Conservation (phyloP, 2,329 filamentous ascomycete species). For the Beauveria medogensis region DNA sequence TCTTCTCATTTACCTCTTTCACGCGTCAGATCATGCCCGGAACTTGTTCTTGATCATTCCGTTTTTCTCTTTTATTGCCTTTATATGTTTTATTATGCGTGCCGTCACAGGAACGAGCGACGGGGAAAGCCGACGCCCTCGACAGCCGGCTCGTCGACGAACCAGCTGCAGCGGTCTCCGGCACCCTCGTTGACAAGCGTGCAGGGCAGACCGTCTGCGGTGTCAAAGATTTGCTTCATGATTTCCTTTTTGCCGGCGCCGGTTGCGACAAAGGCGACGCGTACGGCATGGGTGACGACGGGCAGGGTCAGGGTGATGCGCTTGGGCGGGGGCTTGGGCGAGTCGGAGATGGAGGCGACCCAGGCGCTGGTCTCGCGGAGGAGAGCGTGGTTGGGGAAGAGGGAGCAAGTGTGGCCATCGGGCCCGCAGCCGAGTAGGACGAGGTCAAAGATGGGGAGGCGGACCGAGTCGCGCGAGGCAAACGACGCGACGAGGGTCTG, state of each 20-base stretch:
- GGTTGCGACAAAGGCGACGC: constrained; percentile 86
- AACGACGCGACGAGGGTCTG: constrained; percentile 78
- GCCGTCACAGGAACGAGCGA: constrained; percentile 51
- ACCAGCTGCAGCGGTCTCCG: constrained; percentile 89
- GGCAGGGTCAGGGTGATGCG: constrained; percentile 89
- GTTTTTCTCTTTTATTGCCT: not conserved
- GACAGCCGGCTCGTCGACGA: constrained; percentile 78
- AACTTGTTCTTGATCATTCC: not conserved
- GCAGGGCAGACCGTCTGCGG: constrained; percentile 71
- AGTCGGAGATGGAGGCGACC: constrained; percentile 87
- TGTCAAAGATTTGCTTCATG: constrained; percentile 84
- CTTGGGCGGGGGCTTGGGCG: constrained; percentile 84
- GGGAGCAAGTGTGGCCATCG: constrained; percentile 92
- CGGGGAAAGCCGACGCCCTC: constrained; percentile 78
- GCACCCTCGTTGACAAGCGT: constrained; percentile 77
- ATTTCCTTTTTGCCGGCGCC: constrained; percentile 85
- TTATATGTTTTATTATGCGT: not conserved
- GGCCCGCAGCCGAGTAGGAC: constrained; percentile 89
- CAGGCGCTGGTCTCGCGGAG: constrained; percentile 76
- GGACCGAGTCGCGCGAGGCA: constrained; percentile 86
- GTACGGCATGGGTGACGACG: constrained; percentile 78
- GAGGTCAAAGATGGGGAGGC: constrained; percentile 89
- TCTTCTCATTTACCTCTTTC: not conserved
- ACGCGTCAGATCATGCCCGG: no score
- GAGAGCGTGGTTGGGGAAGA: constrained; percentile 85